Base-by-base conservation (phyloP, 2,329 filamentous ascomycete genomes). In the Fusarium sp. region DNA sequence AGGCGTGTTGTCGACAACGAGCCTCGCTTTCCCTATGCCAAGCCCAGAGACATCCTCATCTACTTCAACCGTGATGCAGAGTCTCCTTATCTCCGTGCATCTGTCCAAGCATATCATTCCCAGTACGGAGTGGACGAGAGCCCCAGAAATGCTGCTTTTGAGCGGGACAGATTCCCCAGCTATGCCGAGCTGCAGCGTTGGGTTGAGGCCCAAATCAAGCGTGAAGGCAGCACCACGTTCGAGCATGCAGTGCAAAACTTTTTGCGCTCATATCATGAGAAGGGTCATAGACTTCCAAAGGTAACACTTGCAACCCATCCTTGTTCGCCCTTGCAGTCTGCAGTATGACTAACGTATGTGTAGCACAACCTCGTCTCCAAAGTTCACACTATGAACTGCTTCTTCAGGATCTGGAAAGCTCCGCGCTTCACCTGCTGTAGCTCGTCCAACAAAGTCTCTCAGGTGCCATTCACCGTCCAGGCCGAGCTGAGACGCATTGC, bases 381-480 rank as follows among this genome's bases (percentile, higher is more conserved):
- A 64, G 82, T 85, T 40, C 81, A 84, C 64, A 78, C 78, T 53
- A 80, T 86, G 78, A 83, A 82, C 67, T 85, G 83, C 75, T 83
- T 85, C 78, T 86, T 85, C 74, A 81, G 78, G 64, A 84, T 86
- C 66, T 86, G 81, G 83, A 81, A 80, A 60, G 81, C 81, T 20
- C 75, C 78, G 9, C 77, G 77, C 2, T 84, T 86, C 64, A 80
- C 77, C 70, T 84, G 80, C 69, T 77, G 77, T 24, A 79, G 80
- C 59, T 79, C 80, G 3, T 75, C 75, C 56, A 79, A 81, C 47
- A 81, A 80, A 48, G 69, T 80, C 37, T 76, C 75, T 46, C 77
- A 69, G 11, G 75, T 83, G 4, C 81, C 81, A 9, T 67, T 80
- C n/a, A 80, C 80, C 22, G 80, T 82, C 27, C 80, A 82, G 58